Percentiles rank a stretch among this genome's conserved stretches.
phyloP scores from a whole-genome alignment of 352 stramenopile species.

The Globisporangium paroecandrum region DNA sequence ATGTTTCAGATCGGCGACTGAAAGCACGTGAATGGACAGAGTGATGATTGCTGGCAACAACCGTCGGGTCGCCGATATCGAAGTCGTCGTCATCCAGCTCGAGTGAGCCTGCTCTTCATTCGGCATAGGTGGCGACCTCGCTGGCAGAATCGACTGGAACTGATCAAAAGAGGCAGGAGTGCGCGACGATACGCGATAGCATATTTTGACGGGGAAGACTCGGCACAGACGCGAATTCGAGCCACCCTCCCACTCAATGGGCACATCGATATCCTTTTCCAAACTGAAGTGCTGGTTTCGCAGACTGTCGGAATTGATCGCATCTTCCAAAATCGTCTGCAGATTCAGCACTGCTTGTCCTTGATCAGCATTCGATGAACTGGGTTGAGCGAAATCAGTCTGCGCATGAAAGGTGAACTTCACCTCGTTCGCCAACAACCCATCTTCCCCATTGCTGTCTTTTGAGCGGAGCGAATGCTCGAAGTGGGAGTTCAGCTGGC shows the following conservation, averaged over 20 bases:
- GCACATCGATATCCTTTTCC: conserved; percentile 7
- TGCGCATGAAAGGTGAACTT: conserved; percentile 23
- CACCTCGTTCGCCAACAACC: conserved; percentile 19
- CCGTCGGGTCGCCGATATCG: conserved; percentile 7
- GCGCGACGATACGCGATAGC: conserved; percentile 8
- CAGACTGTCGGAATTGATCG: not conserved
- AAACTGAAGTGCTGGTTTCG: not conserved
- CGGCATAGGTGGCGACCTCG: not conserved
- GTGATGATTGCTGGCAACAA: conserved; percentile 9
- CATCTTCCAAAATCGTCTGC: not conserved
- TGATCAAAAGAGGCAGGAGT: too few species aligned
- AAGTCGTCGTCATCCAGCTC: not conserved
- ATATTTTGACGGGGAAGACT: conserved; percentile 9
- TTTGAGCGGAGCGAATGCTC: conserved; percentile 27
- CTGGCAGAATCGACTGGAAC: not conserved
- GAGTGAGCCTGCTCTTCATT: not conserved
- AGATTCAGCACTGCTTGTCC: conserved; percentile 30
- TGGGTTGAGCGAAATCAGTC: conserved; percentile 23
- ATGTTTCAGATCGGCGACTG: conserved; percentile 12
- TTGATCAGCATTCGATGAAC: conserved; percentile 12
- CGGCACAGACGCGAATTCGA: not conserved
- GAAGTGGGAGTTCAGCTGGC: conserved; percentile 44
- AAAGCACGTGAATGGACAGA: conserved; percentile 8
- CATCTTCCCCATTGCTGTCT: not conserved
- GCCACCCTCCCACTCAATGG: conserved; percentile 8